These are phyloP conservation scores for Acer negundo DNA, from an alignment of 345 rosid genomes.

Conservation along the genomic window DNA sequence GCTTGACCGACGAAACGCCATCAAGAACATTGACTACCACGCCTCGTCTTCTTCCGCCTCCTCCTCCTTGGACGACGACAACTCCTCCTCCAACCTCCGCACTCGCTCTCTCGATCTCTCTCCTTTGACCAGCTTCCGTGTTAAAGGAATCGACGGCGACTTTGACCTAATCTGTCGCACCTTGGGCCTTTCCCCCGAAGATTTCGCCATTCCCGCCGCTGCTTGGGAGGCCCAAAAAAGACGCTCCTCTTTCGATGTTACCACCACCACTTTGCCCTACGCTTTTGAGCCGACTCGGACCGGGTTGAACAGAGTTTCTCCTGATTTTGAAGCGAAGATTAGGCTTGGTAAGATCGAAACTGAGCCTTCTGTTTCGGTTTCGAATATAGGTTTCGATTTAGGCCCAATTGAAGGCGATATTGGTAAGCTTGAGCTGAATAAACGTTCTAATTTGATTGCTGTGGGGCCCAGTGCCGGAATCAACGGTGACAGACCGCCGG, in stretches of 20 bases:
- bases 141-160: slow-evolving; percentile 69
- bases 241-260: slow-evolving; percentile 55
- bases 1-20: slow-evolving; percentile 75
- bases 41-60: slow-evolving; percentile 38
- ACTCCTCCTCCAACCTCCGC: slow-evolving; percentile 37
- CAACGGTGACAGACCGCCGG: slow-evolving; percentile 67
- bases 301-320: no score
- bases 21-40: slow-evolving; percentile 59
- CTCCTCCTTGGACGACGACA: slow-evolving; percentile 42
- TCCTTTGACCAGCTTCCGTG: slow-evolving; percentile 63
- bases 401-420: not conserved
- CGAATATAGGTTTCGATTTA: not conserved
- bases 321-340: not conserved
- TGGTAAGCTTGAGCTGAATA: slow-evolving; percentile 26
- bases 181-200: slow-evolving; percentile 68
- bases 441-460: not conserved
- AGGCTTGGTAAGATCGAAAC: slow-evolving; percentile 1
- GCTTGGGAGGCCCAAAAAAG: slow-evolving; percentile 76
- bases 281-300: no score
- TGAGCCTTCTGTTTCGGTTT: not conserved
- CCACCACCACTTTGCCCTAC: slow-evolving; percentile 28
- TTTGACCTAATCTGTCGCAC: slow-evolving; percentile 55
- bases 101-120: slow-evolving; percentile 47
- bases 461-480: slow-evolving; percentile 34
- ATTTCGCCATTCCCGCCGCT: slow-evolving; percentile 66